Base-by-base conservation (phyloP, 306 rosid species). In the Pyrus bretschneideri region DNA sequence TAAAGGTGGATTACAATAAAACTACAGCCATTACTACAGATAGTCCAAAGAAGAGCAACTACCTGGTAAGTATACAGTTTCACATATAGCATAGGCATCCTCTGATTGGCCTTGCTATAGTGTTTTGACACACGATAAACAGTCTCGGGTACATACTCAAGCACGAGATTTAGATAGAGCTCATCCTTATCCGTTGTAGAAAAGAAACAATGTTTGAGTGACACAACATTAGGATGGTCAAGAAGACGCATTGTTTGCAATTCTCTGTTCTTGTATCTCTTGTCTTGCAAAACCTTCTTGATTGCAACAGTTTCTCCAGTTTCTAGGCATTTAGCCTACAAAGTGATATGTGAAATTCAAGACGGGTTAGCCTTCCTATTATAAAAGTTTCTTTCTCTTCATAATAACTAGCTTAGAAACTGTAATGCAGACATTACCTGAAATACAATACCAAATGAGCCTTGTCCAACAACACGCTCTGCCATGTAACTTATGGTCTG, bases 401-500 rank as follows among this genome's bases (percentile, higher is more conserved):
- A 4, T 42, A 7, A 33, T 33, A 42, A 12, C 44, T 25, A 61
- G 59, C 49, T 75, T 55, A 79, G 27, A 71, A 67, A 27, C 77
- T 60, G 70, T 58, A 70, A 70, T 40, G 33, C 30, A 61, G 67
- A 54, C 52, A 66, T 75, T 76, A 88, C 95, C 88, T 88, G 90
- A 83, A 90, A 90, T 74, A 90, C 92, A 74, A 90, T 87, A 74
- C 92, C 95, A 57, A 90, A 90, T 29, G 90, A 88, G 49, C 95
- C 92, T 72, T 86, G 92, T 49, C 92, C 95, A 58, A 88, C 92
- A 68, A 86, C 83, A 4, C 92, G 92, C 86, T 90, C 95, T 14
- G 95, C 95, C 92, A 90, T 88, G 81, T 88, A 90, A 78, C 95
- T 90, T 46, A 88, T 83, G 18, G 90, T 90, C 92, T 90, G 88